A percentile compares a stretch with the other conserved stretches of the same genome.
These are phyloP conservation scores for Flaveria trinervia DNA, from an alignment of 129 eudicot genomes.

Conservation along the genomic window DNA sequence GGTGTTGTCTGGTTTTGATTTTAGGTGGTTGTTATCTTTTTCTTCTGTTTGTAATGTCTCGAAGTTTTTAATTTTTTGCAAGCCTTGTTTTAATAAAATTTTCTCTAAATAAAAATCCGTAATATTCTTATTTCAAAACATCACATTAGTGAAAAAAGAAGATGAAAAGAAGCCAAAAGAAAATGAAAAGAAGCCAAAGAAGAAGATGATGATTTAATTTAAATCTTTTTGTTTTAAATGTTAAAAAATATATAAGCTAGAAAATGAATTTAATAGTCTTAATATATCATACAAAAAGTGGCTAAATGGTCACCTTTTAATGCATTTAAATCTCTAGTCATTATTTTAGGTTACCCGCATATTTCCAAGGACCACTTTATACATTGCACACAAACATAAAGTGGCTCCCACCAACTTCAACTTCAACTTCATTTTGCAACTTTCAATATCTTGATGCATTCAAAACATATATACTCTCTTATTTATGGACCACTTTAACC, in stretches of 20 bases:
- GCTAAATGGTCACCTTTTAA: constrained; percentile 17
- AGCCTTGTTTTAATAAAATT: too few species aligned
- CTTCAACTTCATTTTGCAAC: constrained; percentile 24
- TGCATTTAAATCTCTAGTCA: constrained; percentile 27
- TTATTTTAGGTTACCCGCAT: constrained; percentile 19
- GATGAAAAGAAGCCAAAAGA: neutral
- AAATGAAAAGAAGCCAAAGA: neutral
- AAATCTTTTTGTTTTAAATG: neutral
- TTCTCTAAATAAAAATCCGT: too few species aligned
- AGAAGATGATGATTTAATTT: neutral
- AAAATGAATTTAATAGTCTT: neutral
- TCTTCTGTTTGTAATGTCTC: too few species aligned
- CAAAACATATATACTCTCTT: constrained; percentile 18
- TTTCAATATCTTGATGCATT: constrained; percentile 31
- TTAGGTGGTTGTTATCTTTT: too few species aligned
- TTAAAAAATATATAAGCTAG: neutral
- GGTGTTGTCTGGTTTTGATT: too few species aligned
- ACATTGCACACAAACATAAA: constrained; percentile 25
- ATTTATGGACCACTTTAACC: constrained; percentile 36
- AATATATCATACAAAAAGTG: neutral
- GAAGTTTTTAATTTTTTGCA: too few species aligned
- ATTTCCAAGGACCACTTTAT: constrained; percentile 39
- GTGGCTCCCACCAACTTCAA: constrained; percentile 13
- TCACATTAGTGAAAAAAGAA: neutral
- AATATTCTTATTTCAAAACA: neutral